Evolutionary conservation across 345 rosid genomes (phyloP).

Genomic region (Atalantia buxifolia): DNA sequence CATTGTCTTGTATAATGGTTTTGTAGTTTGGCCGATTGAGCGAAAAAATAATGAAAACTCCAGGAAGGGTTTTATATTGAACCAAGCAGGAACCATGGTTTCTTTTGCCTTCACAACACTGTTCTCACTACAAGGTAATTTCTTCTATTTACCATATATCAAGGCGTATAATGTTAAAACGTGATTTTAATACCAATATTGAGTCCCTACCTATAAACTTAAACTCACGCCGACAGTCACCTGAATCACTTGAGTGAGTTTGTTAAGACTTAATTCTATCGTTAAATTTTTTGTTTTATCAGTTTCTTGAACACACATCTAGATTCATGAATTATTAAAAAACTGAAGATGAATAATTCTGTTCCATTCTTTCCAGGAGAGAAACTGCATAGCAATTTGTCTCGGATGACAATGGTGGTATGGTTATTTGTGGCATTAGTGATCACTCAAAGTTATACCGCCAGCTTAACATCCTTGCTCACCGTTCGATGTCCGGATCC

Average conservation of each 20-base stretch:
- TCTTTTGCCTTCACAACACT: slow-evolving; percentile 21
- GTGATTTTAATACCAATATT: too few species aligned
- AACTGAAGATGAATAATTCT: too few species aligned
- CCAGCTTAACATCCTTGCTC: slow-evolving; percentile 19
- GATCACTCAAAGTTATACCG: slow-evolving; percentile 24
- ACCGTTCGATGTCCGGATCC: slow-evolving; percentile 4
- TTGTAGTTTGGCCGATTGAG: slow-evolving; percentile 30
- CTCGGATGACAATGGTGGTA: slow-evolving; percentile 16
- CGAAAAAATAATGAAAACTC: not conserved
- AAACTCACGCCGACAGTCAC: too few species aligned
- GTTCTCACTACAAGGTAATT: slow-evolving; percentile 23
- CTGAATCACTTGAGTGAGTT: too few species aligned
- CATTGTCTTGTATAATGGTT: slow-evolving; percentile 14
- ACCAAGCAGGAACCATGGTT: slow-evolving; percentile 20
- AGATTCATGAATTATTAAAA: too few species aligned
- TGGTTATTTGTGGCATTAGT: slow-evolving; percentile 14
- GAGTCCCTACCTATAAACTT: too few species aligned
- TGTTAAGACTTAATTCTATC: too few species aligned
- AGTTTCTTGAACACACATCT: too few species aligned
- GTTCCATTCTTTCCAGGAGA: not conserved
- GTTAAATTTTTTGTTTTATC: too few species aligned
- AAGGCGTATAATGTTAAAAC: too few species aligned
- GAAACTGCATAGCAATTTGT: slow-evolving; percentile 19
- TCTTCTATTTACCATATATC: too few species aligned
- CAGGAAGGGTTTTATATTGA: not conserved